Base-by-base conservation (phyloP, 768 basidiomycete genomes). In the Collybia mongolica region DNA sequence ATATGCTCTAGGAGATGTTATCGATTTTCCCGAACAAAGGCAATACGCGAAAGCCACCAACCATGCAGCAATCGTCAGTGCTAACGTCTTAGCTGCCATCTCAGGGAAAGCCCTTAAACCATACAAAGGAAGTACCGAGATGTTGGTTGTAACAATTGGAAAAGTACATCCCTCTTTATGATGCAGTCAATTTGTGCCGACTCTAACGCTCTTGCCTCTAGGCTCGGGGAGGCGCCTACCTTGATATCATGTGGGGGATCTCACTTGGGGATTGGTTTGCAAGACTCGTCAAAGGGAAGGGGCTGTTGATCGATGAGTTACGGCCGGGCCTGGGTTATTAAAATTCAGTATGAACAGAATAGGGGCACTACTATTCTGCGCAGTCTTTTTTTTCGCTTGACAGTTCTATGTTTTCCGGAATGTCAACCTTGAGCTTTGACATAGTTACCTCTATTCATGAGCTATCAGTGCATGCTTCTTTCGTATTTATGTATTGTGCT, bases 1-100 rank as follows among this genome's bases (percentile, higher is more conserved):
- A 12, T 88, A 84, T 49, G 88, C 86, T 0, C 72, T 67, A 2
- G 87, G 87, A 1, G 87, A 90, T 58, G 73, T 83, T 51, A 76
- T 83, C 52, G 81, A 84, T 35, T 82, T 77, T 71, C 49, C 65
- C 1, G 87, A 87, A 62, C 80, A 86, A 63, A 87, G 86, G 56
- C 83, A 74, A 43, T 62, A 65, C 3, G 62, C 52, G 14, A 86
- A 88, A 61, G 69, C 68, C 0, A 19, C 41, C 1, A 58, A 56
- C 5, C 87, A 88, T 53, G 73, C 69, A 0, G 51, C 54, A 7
- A 54, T 86, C 35, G 68, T 81, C 32, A 70, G 67, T 2, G 64
- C 70, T 23, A 88, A 89, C 51, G 62, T 85, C 14, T 26, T 81
- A 0, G 62, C 65, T 24, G 59, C 78, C 45, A 64, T 84, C 26